Base-by-base conservation (phyloP, 805 yeast genomes). In the Sugiyamaella chiloensis region DNA sequence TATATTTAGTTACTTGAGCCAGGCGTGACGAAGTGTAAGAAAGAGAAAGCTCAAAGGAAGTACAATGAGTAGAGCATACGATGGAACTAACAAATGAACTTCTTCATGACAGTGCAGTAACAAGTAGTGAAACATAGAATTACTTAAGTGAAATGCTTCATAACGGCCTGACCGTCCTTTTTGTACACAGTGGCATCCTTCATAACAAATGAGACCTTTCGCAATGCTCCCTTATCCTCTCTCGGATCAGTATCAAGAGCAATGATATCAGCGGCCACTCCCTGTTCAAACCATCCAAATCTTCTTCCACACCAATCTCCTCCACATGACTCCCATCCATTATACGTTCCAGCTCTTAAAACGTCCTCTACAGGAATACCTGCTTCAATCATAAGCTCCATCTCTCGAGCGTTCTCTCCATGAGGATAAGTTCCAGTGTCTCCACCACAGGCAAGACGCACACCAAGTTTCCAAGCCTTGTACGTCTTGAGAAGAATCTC, bases 371-470 rank as follows among this genome's bases (percentile, higher is more conserved):
- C 42, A 4, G 42, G 42, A 20, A 39, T 21, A 17, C 42, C 42
- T n/a, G 42, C 42, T 9, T 39, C 27, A 9, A 39, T 24, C 42
- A 39, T 39, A 17, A 39, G 30, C 42, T 39, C 42, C 42, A 39
- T 39, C 9, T 39, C 42, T 16, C 42, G 42, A 23, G 42, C 42
- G 23, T 39, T 39, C 24, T 39, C 42, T 16, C 42, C 42, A 20
- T 39, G 42, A 19, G 42, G 42, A 17, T 39, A 39, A 5, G 42
- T 39, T 14, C 42, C 42, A 39, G 42, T 39, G 9, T 39, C 42
- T 12, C 42, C 42, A 23, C 42, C 42, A 17, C 42, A 39, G 4
- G 42, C 42, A 16, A 39, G 42, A 5, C 42, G 27, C 29, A 39
- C 23, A 12, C 42, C 42, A n/a, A 39, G n/a, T 20, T 39, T 39